These are phyloP conservation scores for Microbotryum intermedium DNA, from an alignment of 1,284 basidiomycete genomes.

Conservation along the genomic window DNA sequence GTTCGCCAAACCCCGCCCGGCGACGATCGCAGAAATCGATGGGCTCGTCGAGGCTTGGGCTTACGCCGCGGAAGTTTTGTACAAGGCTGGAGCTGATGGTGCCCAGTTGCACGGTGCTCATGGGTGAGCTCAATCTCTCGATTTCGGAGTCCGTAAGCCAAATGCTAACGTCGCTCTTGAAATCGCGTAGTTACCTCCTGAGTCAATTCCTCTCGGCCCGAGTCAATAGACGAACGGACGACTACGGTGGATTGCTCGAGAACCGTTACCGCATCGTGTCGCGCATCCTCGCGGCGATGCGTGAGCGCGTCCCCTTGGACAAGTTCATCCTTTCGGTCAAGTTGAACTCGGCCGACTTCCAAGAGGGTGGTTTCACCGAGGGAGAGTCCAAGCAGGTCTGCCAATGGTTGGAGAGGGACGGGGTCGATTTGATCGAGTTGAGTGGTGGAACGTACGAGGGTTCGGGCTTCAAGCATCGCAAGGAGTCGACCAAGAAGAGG, in stretches of 20 bases:
- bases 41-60: constrained; percentile 41
- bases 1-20: constrained; percentile 37
- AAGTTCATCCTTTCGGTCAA: constrained; percentile 47
- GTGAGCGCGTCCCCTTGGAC: constrained; percentile 34
- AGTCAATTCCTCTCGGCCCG: constrained; percentile 36
- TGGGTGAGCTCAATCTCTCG: constrained; percentile 32
- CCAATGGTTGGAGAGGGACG: constrained; percentile 43
- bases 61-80: constrained; percentile 38
- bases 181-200: not conserved
- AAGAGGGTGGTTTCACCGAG: constrained; percentile 41
- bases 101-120: constrained; percentile 38
- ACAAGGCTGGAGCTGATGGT: constrained; percentile 40
- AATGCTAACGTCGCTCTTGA: not conserved
- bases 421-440: constrained; percentile 49
- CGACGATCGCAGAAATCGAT: constrained; percentile 37
- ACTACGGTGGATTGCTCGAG: constrained; percentile 42
- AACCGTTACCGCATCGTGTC: constrained; percentile 42
- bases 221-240: constrained; percentile 42
- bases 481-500: constrained; percentile 39
- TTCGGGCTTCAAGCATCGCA: constrained; percentile 35
- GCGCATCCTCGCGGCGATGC: constrained; percentile 40
- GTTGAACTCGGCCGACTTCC: constrained; percentile 45
- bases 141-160: not conserved
- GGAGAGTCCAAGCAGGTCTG: constrained; percentile 46
- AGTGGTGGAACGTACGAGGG: constrained; percentile 45